phyloP scores from a whole-genome alignment of 2,329 filamentous ascomycete species.

The Basipetospora sp. region DNA sequence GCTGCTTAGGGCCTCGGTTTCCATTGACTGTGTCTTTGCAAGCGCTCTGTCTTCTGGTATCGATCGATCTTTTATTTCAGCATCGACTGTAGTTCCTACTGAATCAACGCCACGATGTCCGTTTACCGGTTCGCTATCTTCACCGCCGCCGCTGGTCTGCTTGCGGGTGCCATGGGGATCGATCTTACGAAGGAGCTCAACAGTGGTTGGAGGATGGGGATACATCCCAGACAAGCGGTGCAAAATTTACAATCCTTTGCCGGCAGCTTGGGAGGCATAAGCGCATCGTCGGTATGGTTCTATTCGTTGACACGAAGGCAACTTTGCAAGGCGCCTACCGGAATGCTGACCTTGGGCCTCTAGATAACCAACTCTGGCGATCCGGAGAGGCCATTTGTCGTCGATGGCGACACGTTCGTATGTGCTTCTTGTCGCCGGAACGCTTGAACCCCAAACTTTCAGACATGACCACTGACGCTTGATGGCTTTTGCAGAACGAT shows the following conservation, averaged over 20 bases:
- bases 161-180: constrained; percentile 7
- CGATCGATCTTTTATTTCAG: too few species aligned
- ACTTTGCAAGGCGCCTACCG: neutral
- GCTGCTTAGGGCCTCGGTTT: too few species aligned
- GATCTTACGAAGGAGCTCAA: constrained; percentile 20
- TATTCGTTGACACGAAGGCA: too few species aligned
- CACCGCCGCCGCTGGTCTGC: constrained; percentile 2
- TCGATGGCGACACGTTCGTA: constrained; percentile 31
- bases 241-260: constrained; percentile 28
- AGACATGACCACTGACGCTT: neutral
- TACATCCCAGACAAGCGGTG: constrained; percentile 18
- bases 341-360: too few species aligned
- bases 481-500: constrained; percentile 20
- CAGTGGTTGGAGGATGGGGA: constrained; percentile 22
- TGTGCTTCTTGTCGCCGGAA: constrained; percentile 11
- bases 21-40: too few species aligned
- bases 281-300: constrained; percentile 20
- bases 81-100: too few species aligned
- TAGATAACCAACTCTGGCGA: constrained; percentile 27
- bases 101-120: neutral
- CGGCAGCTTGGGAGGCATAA: constrained; percentile 24
- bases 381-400: constrained; percentile 25
- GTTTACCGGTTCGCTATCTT: neutral
- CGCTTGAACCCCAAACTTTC: too few species aligned
- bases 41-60: too few species aligned